Conservation (phyloP, 2,329 filamentous ascomycete genomes). For the Colletotrichum caudatum region DNA sequence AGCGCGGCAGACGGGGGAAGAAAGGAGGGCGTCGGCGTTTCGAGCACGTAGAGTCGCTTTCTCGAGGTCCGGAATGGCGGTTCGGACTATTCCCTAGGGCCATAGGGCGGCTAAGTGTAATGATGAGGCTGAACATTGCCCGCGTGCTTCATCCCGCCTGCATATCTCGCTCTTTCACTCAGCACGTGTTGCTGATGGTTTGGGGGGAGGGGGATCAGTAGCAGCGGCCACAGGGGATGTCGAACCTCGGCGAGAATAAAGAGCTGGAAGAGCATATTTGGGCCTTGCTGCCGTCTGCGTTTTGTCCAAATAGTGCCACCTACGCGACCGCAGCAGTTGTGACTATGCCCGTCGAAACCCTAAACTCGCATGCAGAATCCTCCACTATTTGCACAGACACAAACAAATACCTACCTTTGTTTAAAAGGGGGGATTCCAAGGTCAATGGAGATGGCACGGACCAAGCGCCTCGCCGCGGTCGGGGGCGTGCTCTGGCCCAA, state of each 20-base stretch:
- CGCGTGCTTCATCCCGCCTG: no score
- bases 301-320: background rate
- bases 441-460: constrained; percentile 6
- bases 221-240: background rate
- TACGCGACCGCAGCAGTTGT: background rate
- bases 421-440: background rate
- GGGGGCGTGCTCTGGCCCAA: background rate
- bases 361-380: background rate
- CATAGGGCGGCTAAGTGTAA: background rate
- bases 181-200: background rate
- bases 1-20: constrained; percentile 6
- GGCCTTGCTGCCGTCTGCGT: background rate
- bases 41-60: background rate
- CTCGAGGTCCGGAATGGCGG: background rate
- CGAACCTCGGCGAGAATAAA: background rate
- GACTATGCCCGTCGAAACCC: background rate
- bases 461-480: background rate
- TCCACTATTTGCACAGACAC: constrained; percentile 4
- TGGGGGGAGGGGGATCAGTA: background rate
- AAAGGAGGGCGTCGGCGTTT: constrained; percentile 5
- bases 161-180: background rate
- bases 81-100: background rate
- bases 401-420: background rate
- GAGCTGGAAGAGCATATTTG: background rate
- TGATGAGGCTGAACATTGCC: background rate